Conservation (phyloP, 208 protist genomes). For the Crithidia fasciculata region DNA sequence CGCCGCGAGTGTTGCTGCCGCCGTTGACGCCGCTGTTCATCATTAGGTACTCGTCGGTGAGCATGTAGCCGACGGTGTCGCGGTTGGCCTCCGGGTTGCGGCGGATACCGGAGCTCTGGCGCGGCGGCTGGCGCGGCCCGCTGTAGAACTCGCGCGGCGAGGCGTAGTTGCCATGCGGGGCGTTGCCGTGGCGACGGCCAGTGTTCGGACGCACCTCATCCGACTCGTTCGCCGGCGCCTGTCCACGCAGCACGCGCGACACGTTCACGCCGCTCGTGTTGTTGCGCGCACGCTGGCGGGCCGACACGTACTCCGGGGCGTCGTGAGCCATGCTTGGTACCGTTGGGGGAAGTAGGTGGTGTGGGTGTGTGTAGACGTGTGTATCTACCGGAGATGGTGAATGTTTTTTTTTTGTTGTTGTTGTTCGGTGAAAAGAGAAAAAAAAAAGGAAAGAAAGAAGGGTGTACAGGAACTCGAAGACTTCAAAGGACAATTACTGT, state of each 20-base stretch:
- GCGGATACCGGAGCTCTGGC: constrained; percentile 60
- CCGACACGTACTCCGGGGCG: constrained; percentile 20
- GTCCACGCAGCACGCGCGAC: constrained; percentile 34
- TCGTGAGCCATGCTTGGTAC: constrained; percentile 1
- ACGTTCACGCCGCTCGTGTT: constrained; percentile 43
- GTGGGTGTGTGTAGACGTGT: no score
- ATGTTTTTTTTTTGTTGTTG: constrained; percentile 17
- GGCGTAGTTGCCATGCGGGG: constrained; percentile 37
- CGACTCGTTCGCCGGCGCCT: constrained; percentile 9
- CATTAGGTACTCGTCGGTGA: constrained; percentile 80
- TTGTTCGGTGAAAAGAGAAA: constrained; percentile 8
- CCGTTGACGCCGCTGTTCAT: constrained; percentile 13
- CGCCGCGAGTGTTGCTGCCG: constrained; percentile 5
- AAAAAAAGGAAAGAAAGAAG: constrained; percentile 3
- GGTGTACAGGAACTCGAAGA: constrained; percentile 5
- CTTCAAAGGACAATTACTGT: not conserved
- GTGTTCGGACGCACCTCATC: constrained; percentile 22
- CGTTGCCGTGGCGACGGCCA: constrained; percentile 31
- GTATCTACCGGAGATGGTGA: not conserved
- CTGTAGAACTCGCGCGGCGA: constrained; percentile 67
- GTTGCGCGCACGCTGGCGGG: constrained; percentile 34
- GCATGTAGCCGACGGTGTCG: constrained; percentile 63
- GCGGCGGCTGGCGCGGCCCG: constrained; percentile 70
- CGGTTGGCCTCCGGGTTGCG: constrained; percentile 60
- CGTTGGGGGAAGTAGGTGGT: no score